Percentiles rank a stretch among this genome's conserved stretches.
Evolutionary conservation across 441 rosid genomes (phyloP).

Genomic region (Geranium incanum): DNA sequence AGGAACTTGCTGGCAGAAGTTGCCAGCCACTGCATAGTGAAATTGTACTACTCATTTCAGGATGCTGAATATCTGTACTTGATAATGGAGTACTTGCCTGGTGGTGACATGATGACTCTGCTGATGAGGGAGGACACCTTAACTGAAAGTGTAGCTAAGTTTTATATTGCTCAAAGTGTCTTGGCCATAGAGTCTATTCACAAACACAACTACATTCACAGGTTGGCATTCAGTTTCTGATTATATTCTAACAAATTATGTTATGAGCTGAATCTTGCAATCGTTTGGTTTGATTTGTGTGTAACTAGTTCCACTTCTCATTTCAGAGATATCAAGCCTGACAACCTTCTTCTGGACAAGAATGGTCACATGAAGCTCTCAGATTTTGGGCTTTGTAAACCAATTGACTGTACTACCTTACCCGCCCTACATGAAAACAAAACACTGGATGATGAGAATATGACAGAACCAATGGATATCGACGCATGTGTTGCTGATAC

Average conservation of each 20-base stretch:
- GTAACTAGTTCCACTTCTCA: conserved; percentile 18
- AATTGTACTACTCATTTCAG: conserved; percentile 92
- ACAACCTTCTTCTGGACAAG: conserved; percentile 87
- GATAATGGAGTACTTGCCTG: conserved; percentile 96
- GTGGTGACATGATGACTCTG: conserved; percentile 96
- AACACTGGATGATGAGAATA: conserved; percentile 52
- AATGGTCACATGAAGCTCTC: conserved; percentile 97
- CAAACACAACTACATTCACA: conserved; percentile 84
- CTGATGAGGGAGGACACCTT: conserved; percentile 90
- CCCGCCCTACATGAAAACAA: conserved; percentile 71
- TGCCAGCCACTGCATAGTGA: conserved; percentile 90
- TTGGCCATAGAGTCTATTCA: conserved; percentile 93
- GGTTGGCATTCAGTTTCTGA: conserved; percentile 35
- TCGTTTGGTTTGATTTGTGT: conserved; percentile 8
- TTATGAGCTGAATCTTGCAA: conserved; percentile 14
- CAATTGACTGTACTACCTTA: conserved; percentile 76
- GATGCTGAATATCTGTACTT: conserved; percentile 83
- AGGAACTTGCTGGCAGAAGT: conserved; percentile 95
- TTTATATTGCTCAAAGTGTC: conserved; percentile 92
- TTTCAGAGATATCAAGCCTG: conserved; percentile 89
- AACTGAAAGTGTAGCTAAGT: conserved; percentile 76
- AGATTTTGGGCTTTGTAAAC: conserved; percentile 96
- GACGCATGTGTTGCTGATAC: conserved; percentile 70
- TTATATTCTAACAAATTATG: conserved; percentile 14
- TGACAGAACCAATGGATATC: conserved; percentile 73